Base-by-base conservation (phyloP, 2,329 filamentous ascomycete genomes). In the Aspergillus versicolor region DNA sequence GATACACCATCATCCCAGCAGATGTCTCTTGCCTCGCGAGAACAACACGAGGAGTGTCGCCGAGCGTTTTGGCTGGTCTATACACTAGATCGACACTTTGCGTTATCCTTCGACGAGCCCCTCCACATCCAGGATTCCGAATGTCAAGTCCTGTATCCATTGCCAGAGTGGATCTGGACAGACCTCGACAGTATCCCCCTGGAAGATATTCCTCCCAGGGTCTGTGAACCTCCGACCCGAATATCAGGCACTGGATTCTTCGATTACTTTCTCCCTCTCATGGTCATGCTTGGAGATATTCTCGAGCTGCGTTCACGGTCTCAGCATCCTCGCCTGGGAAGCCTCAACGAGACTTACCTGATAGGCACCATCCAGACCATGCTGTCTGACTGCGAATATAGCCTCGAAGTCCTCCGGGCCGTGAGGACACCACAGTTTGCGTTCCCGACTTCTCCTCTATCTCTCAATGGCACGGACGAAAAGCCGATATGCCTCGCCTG, bases 41-140 rank as follows among this genome's bases (percentile, higher is more conserved):
- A 55, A 24, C 24, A 51, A 3, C 56, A 56, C 9, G 79, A 82
- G 58, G 79, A 82, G 63, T 66, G 76, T 4, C 70, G 79, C 4
- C 69, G 79, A 5, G 75, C 78, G 0, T 81, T 80, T 59, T 82
- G 79, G 79, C 66, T 81, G 1, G 61, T 81, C 0, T 82, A 79
- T 58, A 73, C 74, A 22, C 67, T 81, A 5, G 79, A 82, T 56
- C 69, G 79, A 9, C 79, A 82, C 57, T 61, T 82, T 9, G 75
- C 77, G 0, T 67, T 82, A 15, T 81, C 77, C 5, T 81, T 79
- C 61, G 81, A 81, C 60, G 67, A 70, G 2, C 69, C 73, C 3
- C 65, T 81, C 4, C 69, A 71, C 19, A 74, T 82, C 40, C 76
- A 76, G 0, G 80, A 82, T 46, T 75, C 74, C 4, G 77, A 79